Conservation (phyloP, 2,329 filamentous ascomycete species). For the Zalaria obscura region DNA sequence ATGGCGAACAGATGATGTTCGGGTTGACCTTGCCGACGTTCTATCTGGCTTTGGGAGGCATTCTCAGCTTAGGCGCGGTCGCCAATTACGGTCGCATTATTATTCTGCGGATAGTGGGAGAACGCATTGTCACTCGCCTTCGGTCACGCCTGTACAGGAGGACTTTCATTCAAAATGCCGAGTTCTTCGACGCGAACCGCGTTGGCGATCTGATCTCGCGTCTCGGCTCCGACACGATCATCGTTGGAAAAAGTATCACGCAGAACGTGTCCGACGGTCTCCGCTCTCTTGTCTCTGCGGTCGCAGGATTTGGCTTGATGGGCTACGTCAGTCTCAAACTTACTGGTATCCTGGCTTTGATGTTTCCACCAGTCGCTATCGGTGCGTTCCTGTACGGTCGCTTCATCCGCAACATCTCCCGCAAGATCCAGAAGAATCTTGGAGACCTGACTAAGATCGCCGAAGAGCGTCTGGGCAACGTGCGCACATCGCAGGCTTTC, state of each 20-base stretch:
- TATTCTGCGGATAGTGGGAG: conserved; percentile 83
- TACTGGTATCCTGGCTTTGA: conserved; percentile 70
- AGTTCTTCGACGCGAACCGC: conserved; percentile 96
- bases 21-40: conserved; percentile 78
- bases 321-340: conserved; percentile 87
- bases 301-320: conserved; percentile 84
- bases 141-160: conserved; percentile 80
- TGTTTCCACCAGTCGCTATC: conserved; percentile 82
- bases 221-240: conserved; percentile 88
- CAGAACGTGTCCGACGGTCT: conserved; percentile 97
- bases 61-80: conserved; percentile 70
- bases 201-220: conserved; percentile 94
- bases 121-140: conserved; percentile 81
- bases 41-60: conserved; percentile 59
- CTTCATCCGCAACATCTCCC: conserved; percentile 74
- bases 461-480: conserved; percentile 92
- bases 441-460: conserved; percentile 92
- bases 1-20: conserved; percentile 51
- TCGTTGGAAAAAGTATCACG: conserved; percentile 96
- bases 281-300: conserved; percentile 75
- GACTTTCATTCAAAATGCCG: conserved; percentile 93
- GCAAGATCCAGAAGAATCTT: conserved; percentile 85
- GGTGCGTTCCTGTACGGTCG: conserved; percentile 87
- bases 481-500: conserved; percentile 92
- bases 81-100: conserved; percentile 93